Base-by-base conservation (phyloP, 2,329 filamentous ascomycete genomes). In the Fusarium torulosum region DNA sequence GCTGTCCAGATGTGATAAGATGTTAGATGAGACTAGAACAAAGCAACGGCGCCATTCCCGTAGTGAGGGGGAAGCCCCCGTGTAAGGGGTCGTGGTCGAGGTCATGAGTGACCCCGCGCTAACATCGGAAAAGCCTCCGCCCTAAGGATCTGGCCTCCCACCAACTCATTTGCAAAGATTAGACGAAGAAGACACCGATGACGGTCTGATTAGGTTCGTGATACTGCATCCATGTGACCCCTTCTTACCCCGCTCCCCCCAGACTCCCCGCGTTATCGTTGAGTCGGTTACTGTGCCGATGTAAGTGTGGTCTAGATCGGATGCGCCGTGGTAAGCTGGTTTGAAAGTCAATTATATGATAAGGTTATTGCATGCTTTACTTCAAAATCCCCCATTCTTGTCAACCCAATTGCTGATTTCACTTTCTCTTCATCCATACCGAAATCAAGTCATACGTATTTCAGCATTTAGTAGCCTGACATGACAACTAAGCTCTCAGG, bases 241-340 rank as follows among this genome's bases (percentile, higher is more conserved):
- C 7, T 17, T 29, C 25, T 33, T 69, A 66, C 65, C 65, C 65
- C 65, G 65, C 65, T 59, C 51, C 61, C 29, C 56, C 56, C 49
- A 63, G 59, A 61, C 41, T 66, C 63, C 58, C 60, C 65, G 51
- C 60, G 65, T 49, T 52, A 54, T 69, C 45, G 17, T 25, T 19
- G 43, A 49, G 44, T 67, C 65, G 65, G 65, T 62, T 51, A 42
- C 43, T 40, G 43, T 53, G 56, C 65, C 65, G 65, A 67, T 67
- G 17, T 20, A 35, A 33, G 40, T 59, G 47, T 41, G 25, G 23
- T 52, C 33, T 50, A 42, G 37, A 49, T 31, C 27, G 19, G 4
- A 57, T 21, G 31, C 41, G 49, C 31, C 23, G 20, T 25, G 13
- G 17, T n/a, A 21, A 31, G 46, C 31, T 37, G 47, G 33, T 19